Percentiles rank a stretch among this genome's conserved stretches.
These are phyloP conservation scores for Mortierella hygrophila DNA, from an alignment of 192 early-diverging fungal genomes.

Conservation along the genomic window DNA sequence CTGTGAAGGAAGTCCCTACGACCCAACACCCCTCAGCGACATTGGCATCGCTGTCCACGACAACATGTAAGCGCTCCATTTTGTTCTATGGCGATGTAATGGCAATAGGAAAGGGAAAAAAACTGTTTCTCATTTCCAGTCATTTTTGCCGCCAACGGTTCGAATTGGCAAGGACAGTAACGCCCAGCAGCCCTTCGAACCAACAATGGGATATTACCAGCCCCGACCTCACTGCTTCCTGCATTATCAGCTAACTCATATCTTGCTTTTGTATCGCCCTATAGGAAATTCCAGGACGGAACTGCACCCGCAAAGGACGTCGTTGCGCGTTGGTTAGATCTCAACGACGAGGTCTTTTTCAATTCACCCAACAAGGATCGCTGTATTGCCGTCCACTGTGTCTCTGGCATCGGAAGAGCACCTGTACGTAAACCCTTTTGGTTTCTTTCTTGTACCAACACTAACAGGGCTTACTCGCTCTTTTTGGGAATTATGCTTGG, in stretches of 20 bases:
- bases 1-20: conserved; percentile 74
- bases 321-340: conserved; percentile 57
- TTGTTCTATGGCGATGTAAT: neutral
- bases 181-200: neutral
- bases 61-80: conserved; percentile 50
- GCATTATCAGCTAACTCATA: neutral
- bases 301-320: conserved; percentile 63
- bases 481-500: neutral
- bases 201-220: neutral
- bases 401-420: conserved; percentile 84
- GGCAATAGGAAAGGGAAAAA: neutral
- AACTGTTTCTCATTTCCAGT: neutral
- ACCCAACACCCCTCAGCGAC: conserved; percentile 57
- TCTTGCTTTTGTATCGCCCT: neutral
- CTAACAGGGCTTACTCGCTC: neutral
- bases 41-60: conserved; percentile 74
- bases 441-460: neutral
- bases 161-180: neutral
- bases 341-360: conserved; percentile 50
- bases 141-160: neutral
- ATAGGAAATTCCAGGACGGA: conserved; percentile 76
- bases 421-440: conserved; percentile 62
- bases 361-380: conserved; percentile 18
- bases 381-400: conserved; percentile 75
- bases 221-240: neutral